Conservation (phyloP, 768 basidiomycete genomes). For the Termitomyces sp. region DNA sequence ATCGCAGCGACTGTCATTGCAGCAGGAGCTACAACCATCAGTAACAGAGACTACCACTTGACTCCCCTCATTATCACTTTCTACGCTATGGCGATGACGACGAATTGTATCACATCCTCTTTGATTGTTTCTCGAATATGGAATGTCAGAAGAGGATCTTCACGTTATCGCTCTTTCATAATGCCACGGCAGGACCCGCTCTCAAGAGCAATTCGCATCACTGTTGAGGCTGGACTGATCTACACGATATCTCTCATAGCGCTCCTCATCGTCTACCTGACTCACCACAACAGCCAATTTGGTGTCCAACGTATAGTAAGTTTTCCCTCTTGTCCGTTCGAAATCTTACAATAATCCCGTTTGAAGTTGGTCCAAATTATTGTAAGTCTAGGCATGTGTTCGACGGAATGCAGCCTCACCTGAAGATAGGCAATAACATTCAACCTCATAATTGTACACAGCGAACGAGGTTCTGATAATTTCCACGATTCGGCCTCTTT, state of each 20-base stretch:
- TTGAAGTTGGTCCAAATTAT: conserved; percentile 9
- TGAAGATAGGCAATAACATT: conserved; percentile 7
- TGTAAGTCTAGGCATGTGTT: not conserved
- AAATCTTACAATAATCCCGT: not conserved
- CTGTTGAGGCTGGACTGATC: conserved; percentile 12
- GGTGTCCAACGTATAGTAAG: conserved; percentile 12
- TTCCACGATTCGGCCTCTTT: not conserved
- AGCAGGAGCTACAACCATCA: not conserved
- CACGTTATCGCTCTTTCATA: conserved; percentile 4
- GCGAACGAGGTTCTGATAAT: not conserved
- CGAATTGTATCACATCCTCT: conserved; percentile 9
- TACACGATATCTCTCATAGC: conserved; percentile 11
- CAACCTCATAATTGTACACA: conserved; percentile 10
- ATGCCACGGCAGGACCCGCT: conserved; percentile 5
- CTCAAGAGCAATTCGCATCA: conserved; percentile 11
- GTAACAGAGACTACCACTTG: not conserved
- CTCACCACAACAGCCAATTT: conserved; percentile 5
- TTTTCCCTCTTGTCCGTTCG: not conserved
- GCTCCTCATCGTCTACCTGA: conserved; percentile 8
- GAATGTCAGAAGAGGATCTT: conserved; percentile 7
- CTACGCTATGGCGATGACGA: conserved; percentile 8
- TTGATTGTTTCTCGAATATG: conserved; percentile 13
- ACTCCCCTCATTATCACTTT: conserved; percentile 5
- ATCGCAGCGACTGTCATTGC: conserved; percentile 2
- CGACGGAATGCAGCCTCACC: not conserved